Evolutionary conservation across 495 filamentous ascomycete species (phyloP).

Genomic region (Chaetomium fimeti): DNA sequence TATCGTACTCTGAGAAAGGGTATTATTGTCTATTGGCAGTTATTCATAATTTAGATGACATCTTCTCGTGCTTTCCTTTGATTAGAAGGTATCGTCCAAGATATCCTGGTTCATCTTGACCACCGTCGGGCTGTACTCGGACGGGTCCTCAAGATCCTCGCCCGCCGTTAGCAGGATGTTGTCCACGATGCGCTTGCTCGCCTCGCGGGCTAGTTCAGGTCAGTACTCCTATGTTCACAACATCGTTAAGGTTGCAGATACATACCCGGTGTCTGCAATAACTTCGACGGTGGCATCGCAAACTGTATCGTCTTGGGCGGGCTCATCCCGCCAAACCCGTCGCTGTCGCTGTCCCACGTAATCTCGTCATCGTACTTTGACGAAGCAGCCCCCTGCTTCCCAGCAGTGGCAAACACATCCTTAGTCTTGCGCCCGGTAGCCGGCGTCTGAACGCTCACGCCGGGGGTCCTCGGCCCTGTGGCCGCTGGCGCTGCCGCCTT

Average conservation of each 20-base stretch:
- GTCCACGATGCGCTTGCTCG: slow-evolving; percentile 86
- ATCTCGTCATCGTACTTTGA: slow-evolving; percentile 51
- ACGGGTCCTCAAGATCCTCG: slow-evolving; percentile 54
- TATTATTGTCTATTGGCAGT: neutral
- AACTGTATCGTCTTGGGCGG: slow-evolving; percentile 99
- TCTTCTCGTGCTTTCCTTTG: neutral
- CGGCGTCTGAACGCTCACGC: slow-evolving; percentile 77
- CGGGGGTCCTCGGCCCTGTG: slow-evolving; percentile 59
- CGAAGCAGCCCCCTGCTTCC: slow-evolving; percentile 27
- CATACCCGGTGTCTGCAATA: slow-evolving; percentile 88
- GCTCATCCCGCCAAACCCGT: slow-evolving; percentile 66
- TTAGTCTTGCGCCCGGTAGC: slow-evolving; percentile 44
- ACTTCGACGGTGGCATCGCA: slow-evolving; percentile 76
- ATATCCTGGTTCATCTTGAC: slow-evolving; percentile 64
- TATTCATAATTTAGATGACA: neutral
- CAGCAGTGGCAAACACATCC: slow-evolving; percentile 38
- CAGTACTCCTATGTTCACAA: neutral
- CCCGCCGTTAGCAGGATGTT: slow-evolving; percentile 86
- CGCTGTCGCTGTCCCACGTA: slow-evolving; percentile 64
- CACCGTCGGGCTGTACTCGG: slow-evolving; percentile 71
- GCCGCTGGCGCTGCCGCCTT: slow-evolving; percentile 13
- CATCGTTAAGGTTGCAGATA: neutral
- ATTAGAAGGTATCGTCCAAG: slow-evolving; percentile 69
- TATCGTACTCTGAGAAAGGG: neutral
- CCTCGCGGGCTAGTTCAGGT: slow-evolving; percentile 67